phyloP scores from a whole-genome alignment of 1,284 basidiomycete species.

The Mycena citricolor region DNA sequence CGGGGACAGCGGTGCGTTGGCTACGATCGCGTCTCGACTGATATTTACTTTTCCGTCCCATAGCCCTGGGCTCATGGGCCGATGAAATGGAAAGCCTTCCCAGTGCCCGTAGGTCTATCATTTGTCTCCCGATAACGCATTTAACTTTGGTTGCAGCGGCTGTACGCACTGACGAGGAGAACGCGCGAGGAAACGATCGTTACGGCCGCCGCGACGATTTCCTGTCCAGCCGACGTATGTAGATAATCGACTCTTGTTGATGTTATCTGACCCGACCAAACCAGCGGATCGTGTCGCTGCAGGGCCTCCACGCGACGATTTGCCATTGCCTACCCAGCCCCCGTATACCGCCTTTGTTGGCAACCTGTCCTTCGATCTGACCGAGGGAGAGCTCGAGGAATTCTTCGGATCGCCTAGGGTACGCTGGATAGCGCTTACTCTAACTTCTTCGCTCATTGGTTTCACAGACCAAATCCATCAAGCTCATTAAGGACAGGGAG shows the following conservation, averaged over 20 bases:
- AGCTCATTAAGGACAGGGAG: slow-evolving; percentile 89
- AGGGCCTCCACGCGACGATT: slow-evolving; percentile 76
- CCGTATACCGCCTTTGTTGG: slow-evolving; percentile 97
- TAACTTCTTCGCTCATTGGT: background rate
- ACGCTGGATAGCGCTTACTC: slow-evolving; percentile 23
- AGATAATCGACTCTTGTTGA: slow-evolving; percentile 8
- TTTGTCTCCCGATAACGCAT: slow-evolving; percentile 15
- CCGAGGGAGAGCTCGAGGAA: slow-evolving; percentile 77
- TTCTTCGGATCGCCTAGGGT: slow-evolving; percentile 77
- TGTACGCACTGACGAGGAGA: slow-evolving; percentile 58
- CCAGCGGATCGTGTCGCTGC: slow-evolving; percentile 58
- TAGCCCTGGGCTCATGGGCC: slow-evolving; percentile 91
- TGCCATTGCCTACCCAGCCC: slow-evolving; percentile 91
- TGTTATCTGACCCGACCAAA: slow-evolving; percentile 4
- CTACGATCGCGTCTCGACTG: slow-evolving; percentile 20
- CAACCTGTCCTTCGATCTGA: slow-evolving; percentile 92
- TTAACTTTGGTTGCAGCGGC: slow-evolving; percentile 49
- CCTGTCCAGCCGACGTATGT: slow-evolving; percentile 57
- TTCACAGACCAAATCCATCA: slow-evolving; percentile 74
- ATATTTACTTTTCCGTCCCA: slow-evolving; percentile 20
- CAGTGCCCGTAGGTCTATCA: slow-evolving; percentile 73
- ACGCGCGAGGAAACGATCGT: slow-evolving; percentile 48
- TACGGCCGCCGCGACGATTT: slow-evolving; percentile 64
- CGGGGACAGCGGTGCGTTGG: slow-evolving; percentile 68
- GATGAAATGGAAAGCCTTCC: slow-evolving; percentile 93